These are phyloP conservation scores for Saccharomyces hybrid DNA, from an alignment of 1,139 yeast genomes.

Conservation along the genomic window DNA sequence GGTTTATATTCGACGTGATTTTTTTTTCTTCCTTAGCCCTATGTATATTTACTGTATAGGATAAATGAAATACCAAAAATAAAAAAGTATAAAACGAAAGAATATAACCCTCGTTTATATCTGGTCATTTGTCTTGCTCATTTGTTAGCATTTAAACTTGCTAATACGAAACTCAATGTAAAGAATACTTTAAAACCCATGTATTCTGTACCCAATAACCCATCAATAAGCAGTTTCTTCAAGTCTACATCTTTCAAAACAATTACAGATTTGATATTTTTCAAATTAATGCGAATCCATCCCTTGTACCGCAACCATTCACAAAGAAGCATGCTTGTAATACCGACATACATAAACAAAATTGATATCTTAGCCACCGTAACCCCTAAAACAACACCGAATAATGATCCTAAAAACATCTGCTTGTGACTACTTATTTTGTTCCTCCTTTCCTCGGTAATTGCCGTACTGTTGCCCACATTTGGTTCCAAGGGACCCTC, in stretches of 20 bases:
- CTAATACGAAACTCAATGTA: slow-evolving; percentile 15
- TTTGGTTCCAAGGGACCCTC: background rate
- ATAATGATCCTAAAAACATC: slow-evolving; percentile 20
- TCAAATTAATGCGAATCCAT: slow-evolving; percentile 11
- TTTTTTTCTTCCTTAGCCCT: background rate
- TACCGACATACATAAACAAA: slow-evolving; percentile 13
- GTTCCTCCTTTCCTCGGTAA: background rate
- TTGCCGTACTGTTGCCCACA: background rate
- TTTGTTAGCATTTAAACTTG: slow-evolving; percentile 11
- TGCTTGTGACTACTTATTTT: slow-evolving; percentile 16
- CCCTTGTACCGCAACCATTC: slow-evolving; percentile 21
- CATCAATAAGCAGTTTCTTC: slow-evolving; percentile 4
- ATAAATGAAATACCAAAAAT: background rate
- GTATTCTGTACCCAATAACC: slow-evolving; percentile 6
- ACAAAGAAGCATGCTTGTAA: slow-evolving; percentile 14
- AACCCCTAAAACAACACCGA: slow-evolving; percentile 20
- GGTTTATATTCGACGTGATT: background rate
- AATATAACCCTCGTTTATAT: background rate
- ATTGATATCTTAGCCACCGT: slow-evolving; percentile 20
- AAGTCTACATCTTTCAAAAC: slow-evolving; percentile 2
- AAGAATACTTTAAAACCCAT: slow-evolving; percentile 18
- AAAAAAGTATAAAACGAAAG: background rate
- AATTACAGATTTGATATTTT: slow-evolving; percentile 6
- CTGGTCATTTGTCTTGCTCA: background rate
- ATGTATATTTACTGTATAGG: background rate